A percentile compares a stretch with the other conserved stretches of the same genome.
phyloP scores from a whole-genome alignment of 2,329 filamentous ascomycete genomes.

The Ascochyta fabae region DNA sequence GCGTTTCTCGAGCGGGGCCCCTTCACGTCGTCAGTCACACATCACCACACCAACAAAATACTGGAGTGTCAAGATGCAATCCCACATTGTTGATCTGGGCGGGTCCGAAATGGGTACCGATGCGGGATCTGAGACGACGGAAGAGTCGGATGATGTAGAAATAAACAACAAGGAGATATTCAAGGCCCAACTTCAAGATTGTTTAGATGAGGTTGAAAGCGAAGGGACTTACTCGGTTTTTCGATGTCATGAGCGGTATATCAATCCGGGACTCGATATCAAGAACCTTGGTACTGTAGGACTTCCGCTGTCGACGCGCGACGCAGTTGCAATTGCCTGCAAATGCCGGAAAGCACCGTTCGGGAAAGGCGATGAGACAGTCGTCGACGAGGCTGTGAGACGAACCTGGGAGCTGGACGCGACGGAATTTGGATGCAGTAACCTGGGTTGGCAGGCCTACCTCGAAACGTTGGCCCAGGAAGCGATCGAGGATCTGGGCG shows the following conservation, averaged over 20 bases:
- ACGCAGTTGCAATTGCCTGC: slow-evolving; percentile 21
- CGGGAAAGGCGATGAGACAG: slow-evolving; percentile 37
- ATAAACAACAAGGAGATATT: too few relatives aligned
- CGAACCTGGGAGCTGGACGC: slow-evolving; percentile 43
- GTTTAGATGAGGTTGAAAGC: slow-evolving; percentile 11
- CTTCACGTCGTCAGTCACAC: too few relatives aligned
- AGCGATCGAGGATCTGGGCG: slow-evolving; percentile 20
- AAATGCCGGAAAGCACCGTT: slow-evolving; percentile 36
- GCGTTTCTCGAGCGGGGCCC: too few relatives aligned
- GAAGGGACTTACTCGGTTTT: slow-evolving; percentile 11
- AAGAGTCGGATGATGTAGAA: too few relatives aligned
- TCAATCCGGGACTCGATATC: slow-evolving; percentile 17
- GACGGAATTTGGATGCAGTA: slow-evolving; percentile 27
- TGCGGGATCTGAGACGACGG: too few relatives aligned
- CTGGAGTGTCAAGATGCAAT: too few relatives aligned
- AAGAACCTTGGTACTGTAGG: slow-evolving; percentile 13
- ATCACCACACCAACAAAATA: too few relatives aligned
- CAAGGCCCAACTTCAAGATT: not conserved
- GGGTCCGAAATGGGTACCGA: too few relatives aligned
- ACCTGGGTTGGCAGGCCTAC: slow-evolving; percentile 28
- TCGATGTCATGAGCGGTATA: not conserved
- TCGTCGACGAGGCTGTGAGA: slow-evolving; percentile 37
- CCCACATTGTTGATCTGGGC: too few relatives aligned
- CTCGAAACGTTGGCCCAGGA: slow-evolving; percentile 20
- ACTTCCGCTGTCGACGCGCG: slow-evolving; percentile 14